A percentile compares a stretch with the other conserved stretches of the same genome.
phyloP scores from a whole-genome alignment of 2,329 filamentous ascomycete genomes.

The Fusarium domesticum region DNA sequence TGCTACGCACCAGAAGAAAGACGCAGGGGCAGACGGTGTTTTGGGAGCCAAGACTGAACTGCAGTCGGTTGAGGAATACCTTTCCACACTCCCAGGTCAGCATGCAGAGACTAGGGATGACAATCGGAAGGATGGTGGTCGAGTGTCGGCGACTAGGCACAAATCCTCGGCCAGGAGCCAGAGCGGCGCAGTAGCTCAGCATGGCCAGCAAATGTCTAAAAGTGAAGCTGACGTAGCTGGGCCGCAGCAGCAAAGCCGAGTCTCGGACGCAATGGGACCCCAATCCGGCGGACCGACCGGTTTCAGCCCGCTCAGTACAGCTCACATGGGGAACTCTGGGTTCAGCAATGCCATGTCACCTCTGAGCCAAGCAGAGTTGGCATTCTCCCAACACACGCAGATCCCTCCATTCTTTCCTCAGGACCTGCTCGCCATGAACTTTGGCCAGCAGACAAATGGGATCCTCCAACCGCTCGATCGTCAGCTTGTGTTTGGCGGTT shows the following conservation, averaged over 20 bases:
- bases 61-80: conserved; percentile 94
- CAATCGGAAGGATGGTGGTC: conserved; percentile 35
- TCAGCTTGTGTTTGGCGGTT: conserved; percentile 73
- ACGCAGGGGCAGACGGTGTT: conserved; percentile 81
- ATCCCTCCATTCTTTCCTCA: conserved; percentile 46
- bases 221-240: no score
- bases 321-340: conserved; percentile 40
- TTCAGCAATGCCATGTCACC: conserved; percentile 52
- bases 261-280: conserved; percentile 40
- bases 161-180: conserved; percentile 40
- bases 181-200: conserved; percentile 14
- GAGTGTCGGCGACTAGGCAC: conserved; percentile 32
- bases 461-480: conserved; percentile 69
- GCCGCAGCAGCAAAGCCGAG: conserved; percentile 37
- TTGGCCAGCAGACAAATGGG: conserved; percentile 47
- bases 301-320: conserved; percentile 42
- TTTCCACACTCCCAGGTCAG: conserved; percentile 70
- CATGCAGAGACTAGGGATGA: conserved; percentile 44
- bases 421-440: conserved; percentile 52
- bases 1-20: conserved; percentile 62
- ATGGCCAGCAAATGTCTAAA: no score
- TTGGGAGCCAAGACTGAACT: conserved; percentile 84
- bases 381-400: conserved; percentile 39
- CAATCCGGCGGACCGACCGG: conserved; percentile 39
- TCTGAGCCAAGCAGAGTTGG: conserved; percentile 48